Percentiles rank a stretch among this genome's conserved stretches.
Conservation (phyloP, 2,329 filamentous ascomycete species). For the Fusarium musae region DNA sequence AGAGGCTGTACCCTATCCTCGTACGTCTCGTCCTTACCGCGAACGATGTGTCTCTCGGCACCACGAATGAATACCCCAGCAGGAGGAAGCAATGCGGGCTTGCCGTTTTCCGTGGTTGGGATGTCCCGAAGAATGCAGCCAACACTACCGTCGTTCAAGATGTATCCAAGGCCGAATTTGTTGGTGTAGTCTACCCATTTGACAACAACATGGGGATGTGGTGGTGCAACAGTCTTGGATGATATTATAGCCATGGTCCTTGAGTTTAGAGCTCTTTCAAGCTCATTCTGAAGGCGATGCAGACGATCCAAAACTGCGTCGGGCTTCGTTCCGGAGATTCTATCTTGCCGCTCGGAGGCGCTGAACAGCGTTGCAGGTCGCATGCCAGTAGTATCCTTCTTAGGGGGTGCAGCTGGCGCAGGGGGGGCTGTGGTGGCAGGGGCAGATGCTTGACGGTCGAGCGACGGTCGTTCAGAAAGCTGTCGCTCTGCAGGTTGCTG, state of each 20-base stretch:
- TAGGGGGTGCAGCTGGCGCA: conserved; percentile 37
- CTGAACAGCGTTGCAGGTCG: conserved; percentile 65
- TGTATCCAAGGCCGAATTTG: conserved; percentile 86
- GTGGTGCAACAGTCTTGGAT: conserved; percentile 62
- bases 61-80: conserved; percentile 78
- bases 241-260: conserved; percentile 70
- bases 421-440: conserved; percentile 36
- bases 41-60: conserved; percentile 76
- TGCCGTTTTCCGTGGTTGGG: conserved; percentile 61
- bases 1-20: conserved; percentile 69
- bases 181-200: conserved; percentile 93
- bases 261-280: conserved; percentile 71
- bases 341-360: conserved; percentile 61
- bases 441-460: conserved; percentile 46
- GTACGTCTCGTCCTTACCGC: conserved; percentile 66
- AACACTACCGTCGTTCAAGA: conserved; percentile 83
- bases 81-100: conserved; percentile 68
- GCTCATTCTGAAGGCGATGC: conserved; percentile 66
- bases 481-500: conserved; percentile 43
- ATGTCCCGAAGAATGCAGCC: conserved; percentile 74
- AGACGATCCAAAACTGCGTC: conserved; percentile 68
- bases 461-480: conserved; percentile 30
- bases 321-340: conserved; percentile 65
- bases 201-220: conserved; percentile 72
- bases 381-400: conserved; percentile 46